phyloP scores from a whole-genome alignment of 345 rosid genomes.

The Salix dunnii region DNA sequence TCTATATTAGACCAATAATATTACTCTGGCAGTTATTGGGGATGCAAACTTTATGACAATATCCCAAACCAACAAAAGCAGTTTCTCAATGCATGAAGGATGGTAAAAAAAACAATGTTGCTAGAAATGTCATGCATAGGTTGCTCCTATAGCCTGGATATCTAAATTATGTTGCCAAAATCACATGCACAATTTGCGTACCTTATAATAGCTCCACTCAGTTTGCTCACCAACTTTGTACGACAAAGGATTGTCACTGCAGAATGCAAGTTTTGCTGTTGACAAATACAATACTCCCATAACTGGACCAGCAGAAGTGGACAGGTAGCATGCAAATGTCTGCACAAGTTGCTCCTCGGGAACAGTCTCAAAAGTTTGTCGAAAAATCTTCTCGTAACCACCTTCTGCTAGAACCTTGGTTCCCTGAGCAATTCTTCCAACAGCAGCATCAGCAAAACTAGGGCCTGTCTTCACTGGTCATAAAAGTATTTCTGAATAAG shows the following conservation, averaged over 20 bases:
- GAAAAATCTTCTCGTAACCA: constrained; percentile 86
- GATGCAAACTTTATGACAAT: not conserved
- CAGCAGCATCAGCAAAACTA: constrained; percentile 89
- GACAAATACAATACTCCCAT: constrained; percentile 86
- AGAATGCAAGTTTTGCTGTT: constrained; percentile 70
- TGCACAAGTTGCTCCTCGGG: constrained; percentile 78
- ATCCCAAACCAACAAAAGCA: not conserved
- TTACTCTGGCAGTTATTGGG: not conserved
- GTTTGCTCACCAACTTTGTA: constrained; percentile 70
- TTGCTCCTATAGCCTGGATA: not conserved
- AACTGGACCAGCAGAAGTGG: constrained; percentile 97
- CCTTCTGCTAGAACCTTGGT: constrained; percentile 93
- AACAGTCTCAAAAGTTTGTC: constrained; percentile 63
- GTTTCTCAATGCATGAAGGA: not conserved
- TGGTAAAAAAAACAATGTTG: not conserved
- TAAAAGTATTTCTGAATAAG: not conserved
- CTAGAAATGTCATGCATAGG: not conserved
- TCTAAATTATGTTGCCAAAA: not conserved
- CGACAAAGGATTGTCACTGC: constrained; percentile 80
- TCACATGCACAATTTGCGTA: constrained; percentile 18
- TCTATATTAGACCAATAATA: not conserved
- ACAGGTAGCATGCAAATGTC: constrained; percentile 81
- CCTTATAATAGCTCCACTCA: constrained; percentile 88
- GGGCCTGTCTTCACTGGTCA: constrained; percentile 86
- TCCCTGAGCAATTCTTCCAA: constrained; percentile 84